Base-by-base conservation (phyloP, 306 rosid genomes). In the Senna tora region DNA sequence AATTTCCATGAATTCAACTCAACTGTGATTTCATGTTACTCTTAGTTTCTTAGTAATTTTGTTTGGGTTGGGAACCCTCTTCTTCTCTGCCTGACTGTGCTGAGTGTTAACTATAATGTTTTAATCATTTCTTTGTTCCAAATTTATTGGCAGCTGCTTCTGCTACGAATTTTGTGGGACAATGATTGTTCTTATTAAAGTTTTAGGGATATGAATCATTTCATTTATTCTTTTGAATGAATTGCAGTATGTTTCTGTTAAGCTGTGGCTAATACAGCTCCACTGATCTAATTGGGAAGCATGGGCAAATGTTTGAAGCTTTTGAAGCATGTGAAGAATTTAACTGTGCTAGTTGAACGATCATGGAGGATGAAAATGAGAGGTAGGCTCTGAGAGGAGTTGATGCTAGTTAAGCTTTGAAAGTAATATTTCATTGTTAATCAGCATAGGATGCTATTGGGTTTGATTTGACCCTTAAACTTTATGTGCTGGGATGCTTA, bases 321-420 rank as follows among this genome's bases (percentile, higher is more conserved):
- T 78, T 79, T 90, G 47, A 78, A 81, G 88, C 83, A 83, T 82
- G 84, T 90, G 22, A 92, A 83, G 75, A 89, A 92, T 43, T 77
- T 90, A 59, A 92, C 91, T 38, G 79, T 92, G 61, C 88, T 90
- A 12, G 95, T 88, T 54, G 92, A 90, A 75, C 82, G 61, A 65
- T 92, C 96, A 15, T 92, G 96, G 95, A 85, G 76, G 73, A 88
- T 92, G 96, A 87, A 88, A 73, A 92, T 92, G 95, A 96, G 92
- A 58, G 98, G 95, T 63, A 65, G 70, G 80, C 96, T 92, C 63
- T 80, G 79, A 76, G 82, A 84, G 77, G 92, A 88, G 75, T 43
- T 69, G 7, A 73, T 90, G 46, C 90, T 85, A 9, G 9, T 51
- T 16, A 19, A 51, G 19, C 19, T 9, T 14, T 51, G 56, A 51